Percentiles rank a stretch among this genome's conserved stretches.
Conservation (phyloP, 305 asterid genomes). For the Fraxinus nigra region DNA sequence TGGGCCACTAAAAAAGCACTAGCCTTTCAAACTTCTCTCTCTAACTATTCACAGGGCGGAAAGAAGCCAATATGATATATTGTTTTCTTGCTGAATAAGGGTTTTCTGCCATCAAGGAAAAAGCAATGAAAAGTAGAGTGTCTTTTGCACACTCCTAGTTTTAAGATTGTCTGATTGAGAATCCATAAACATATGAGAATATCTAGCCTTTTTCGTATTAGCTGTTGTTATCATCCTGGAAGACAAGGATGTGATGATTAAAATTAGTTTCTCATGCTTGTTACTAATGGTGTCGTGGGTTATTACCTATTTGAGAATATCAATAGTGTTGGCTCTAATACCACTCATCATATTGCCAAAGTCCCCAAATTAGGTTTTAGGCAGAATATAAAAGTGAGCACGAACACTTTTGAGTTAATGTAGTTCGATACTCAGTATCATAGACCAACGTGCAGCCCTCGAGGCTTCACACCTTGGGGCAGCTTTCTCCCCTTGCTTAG, state of each 20-base stretch:
- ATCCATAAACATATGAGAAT: slow-evolving; percentile 39
- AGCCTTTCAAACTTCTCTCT: slow-evolving; percentile 33
- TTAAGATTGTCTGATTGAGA: slow-evolving; percentile 59
- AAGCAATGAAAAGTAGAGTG: slow-evolving; percentile 39
- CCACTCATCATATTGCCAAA: neutral
- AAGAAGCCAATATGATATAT: slow-evolving; percentile 23
- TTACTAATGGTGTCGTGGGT: neutral
- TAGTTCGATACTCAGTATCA: neutral
- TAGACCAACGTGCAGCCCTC: neutral
- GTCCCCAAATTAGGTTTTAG: neutral
- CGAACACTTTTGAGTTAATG: neutral
- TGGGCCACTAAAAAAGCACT: slow-evolving; percentile 62
- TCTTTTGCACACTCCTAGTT: slow-evolving; percentile 62
- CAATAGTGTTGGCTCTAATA: neutral
- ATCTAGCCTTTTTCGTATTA: slow-evolving; percentile 37
- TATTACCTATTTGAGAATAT: slow-evolving; percentile 11
- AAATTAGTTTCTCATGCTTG: neutral
- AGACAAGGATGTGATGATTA: slow-evolving; percentile 12
- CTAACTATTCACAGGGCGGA: slow-evolving; percentile 22
- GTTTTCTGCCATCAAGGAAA: slow-evolving; percentile 37
- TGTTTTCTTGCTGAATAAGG: slow-evolving; percentile 38
- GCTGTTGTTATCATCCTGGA: slow-evolving; percentile 28
- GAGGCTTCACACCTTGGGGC: neutral
- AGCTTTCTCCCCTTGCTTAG: neutral
- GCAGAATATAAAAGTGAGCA: neutral